Base-by-base conservation (phyloP, 208 protist genomes). In the Acanthamoeba divionensis region DNA sequence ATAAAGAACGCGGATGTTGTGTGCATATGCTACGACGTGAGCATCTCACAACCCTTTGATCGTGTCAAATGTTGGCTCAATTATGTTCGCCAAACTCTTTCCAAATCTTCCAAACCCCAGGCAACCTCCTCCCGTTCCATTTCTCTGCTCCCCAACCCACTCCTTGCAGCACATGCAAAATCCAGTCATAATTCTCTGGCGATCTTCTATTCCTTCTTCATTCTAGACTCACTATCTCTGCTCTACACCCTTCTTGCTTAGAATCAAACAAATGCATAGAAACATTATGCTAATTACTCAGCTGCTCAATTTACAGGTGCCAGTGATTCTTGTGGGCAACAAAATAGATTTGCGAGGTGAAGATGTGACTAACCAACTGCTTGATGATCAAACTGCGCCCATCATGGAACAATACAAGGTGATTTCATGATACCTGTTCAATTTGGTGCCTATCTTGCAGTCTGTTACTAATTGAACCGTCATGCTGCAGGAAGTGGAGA, bases 371-470 rank as follows among this genome's bases (percentile, higher is more conserved):
- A 82, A 90, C 29, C 52, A 24, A 26, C 8, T 38, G 66, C 67
- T 90, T 12, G 38, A 90, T n/a, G 36, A 82, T 52, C 45, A 82
- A 31, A 90, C 82, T 41, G 52, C 45, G 50, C 86, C 86, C 0
- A 48, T 90, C 67, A 90, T 90, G 86, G 62, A 82, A 8, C 67
- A 90, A 55, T 90, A 69, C 36, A 90, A 82, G 60, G 82, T 75
- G 10, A 36, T 9, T 50, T 18, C 10, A 36, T 13, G 13, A 69
- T 31, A 57, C 6, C 13, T 31, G 10, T 69, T 2, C 4, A 77
- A 77, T 2, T 77, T 47, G 1, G 29, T n/a, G 2, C n/a, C 3
- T 9, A 60, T 5, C 18, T 38, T 18, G 63, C 63, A 4, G 6
- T 1, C 21, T 24, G 3, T 26, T 6, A 38, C 63, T 12, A 8